Evolutionary conservation across 805 yeast species (phyloP).

Genomic region (Teunomyces panamensis): DNA sequence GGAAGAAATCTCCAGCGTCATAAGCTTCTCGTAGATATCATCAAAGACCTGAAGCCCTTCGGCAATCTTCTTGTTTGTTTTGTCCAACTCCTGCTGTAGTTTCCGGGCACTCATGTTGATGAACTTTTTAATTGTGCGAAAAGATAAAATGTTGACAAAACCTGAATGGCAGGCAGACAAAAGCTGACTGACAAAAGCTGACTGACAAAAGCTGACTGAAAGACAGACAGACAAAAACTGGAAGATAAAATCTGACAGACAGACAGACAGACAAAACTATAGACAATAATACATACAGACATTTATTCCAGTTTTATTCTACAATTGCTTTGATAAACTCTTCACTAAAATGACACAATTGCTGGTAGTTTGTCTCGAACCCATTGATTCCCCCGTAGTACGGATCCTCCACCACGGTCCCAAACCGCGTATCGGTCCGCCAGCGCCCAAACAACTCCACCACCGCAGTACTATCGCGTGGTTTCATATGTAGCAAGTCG

Average conservation of each 20-base stretch:
- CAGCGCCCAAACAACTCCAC: constrained; percentile 80
- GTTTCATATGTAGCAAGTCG: constrained; percentile 51
- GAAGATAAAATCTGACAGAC: too few relatives aligned
- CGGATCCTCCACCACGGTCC: constrained; percentile 77
- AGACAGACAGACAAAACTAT: not conserved
- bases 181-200: not conserved
- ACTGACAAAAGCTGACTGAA: not conserved
- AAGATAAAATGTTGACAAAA: not conserved
- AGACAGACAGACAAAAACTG: not conserved
- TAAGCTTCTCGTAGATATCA: constrained; percentile 79
- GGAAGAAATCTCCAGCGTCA: constrained; percentile 73
- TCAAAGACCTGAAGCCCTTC: constrained; percentile 91
- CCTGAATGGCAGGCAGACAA: not conserved
- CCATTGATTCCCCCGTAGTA: constrained; percentile 88
- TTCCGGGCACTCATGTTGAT: constrained; percentile 40
- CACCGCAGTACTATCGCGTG: constrained; percentile 46
- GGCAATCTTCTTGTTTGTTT: constrained; percentile 82
- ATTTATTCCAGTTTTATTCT: not conserved
- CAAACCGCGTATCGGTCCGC: constrained; percentile 49
- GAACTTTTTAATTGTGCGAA: too few relatives aligned
- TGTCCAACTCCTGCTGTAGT: constrained; percentile 77
- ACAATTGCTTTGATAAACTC: constrained; percentile 50
- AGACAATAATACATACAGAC: not conserved
- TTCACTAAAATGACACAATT: constrained; percentile 70
- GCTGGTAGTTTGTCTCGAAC: constrained; percentile 75